Evolutionary conservation across 306 rosid species (phyloP).

Genomic region (Malus asiatica): DNA sequence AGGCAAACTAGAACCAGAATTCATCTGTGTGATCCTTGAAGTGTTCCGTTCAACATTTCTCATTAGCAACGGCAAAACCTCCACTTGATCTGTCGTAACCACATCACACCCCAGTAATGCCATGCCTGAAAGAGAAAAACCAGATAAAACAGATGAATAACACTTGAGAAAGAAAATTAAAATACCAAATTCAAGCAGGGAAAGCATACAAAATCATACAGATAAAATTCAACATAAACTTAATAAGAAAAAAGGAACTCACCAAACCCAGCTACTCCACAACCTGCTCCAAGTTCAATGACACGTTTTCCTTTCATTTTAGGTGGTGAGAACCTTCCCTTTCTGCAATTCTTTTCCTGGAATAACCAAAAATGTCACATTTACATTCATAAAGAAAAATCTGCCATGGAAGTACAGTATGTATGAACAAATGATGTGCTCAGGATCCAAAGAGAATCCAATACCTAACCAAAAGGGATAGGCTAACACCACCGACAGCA

Average conservation of each 20-base stretch:
- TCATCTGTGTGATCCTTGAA: slow-evolving; percentile 68
- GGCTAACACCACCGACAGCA: not conserved
- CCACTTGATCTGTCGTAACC: slow-evolving; percentile 74
- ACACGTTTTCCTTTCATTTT: slow-evolving; percentile 91
- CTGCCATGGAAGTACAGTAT: not conserved
- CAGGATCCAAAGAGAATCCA: slow-evolving; percentile 9
- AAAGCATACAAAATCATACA: not conserved
- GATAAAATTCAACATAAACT: slow-evolving; percentile 4
- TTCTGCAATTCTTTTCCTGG: slow-evolving; percentile 84
- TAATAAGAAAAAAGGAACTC: slow-evolving; percentile 16
- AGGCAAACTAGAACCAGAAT: slow-evolving; percentile 47
- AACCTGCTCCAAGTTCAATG: slow-evolving; percentile 94
- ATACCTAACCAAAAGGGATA: slow-evolving; percentile 2
- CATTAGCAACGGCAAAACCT: slow-evolving; percentile 68
- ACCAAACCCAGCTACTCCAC: slow-evolving; percentile 97
- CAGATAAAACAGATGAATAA: slow-evolving; percentile 19
- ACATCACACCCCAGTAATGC: slow-evolving; percentile 91
- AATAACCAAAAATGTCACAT: slow-evolving; percentile 4
- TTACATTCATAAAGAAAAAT: not conserved
- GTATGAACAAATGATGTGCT: not conserved
- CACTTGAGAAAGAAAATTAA: not conserved
- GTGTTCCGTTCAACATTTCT: slow-evolving; percentile 87
- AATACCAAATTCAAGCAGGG: slow-evolving; percentile 14
- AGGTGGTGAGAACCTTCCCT: slow-evolving; percentile 74
- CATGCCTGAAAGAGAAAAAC: slow-evolving; percentile 59